Base-by-base conservation (phyloP, 2,329 filamentous ascomycete genomes). In the Colletotrichum karsti region DNA sequence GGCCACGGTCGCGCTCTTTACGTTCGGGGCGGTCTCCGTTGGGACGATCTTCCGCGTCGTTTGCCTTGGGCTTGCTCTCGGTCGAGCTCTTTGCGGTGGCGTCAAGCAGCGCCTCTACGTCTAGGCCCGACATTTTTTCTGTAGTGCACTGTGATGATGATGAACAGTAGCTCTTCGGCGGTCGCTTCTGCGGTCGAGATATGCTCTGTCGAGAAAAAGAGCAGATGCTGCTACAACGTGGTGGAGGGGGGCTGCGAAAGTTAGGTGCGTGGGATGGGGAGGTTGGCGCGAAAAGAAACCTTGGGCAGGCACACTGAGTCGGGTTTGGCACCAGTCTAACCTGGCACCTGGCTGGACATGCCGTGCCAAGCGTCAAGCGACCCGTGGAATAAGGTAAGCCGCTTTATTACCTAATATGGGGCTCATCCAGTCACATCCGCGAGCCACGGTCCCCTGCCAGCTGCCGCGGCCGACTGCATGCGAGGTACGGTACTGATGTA, bases 61-160 rank as follows among this genome's bases (percentile, higher is more conserved):
- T 54, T 71, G 79, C 73, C 74, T 81, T 82, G 69, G 74, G 77
- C 68, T 84, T 83, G 74, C 84, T 83, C 60, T 87, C 82, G 60
- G 83, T 82, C 68, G 84, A 81, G 72, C 86, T 85, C 77, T 90
- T 91, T 58, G 93, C 93, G 70, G 93, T 93, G 57, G 92, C 93
- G 81, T 97, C 94, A 73, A 98, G 90, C 72, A 98, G 88, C 72
- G 94, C 93, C 85, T 98, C 95, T 74, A 98, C 93, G 77, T 97
- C 94, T 73, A 87, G 78, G 64, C 80, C 83, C 58, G 83, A 80
- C 84, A 87, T 87, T 70, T 72, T 80, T 72, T 67, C 20, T 41
- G 26, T 22, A n/a, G 53, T 26, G 44, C 37, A 3, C 3, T 33
- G 42, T 28, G 28, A 35, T 41, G 30, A 35, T 22, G 28, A 20